phyloP scores from a whole-genome alignment of 192 early-diverging fungal species.

The Jimgerdemannia lactiflua region DNA sequence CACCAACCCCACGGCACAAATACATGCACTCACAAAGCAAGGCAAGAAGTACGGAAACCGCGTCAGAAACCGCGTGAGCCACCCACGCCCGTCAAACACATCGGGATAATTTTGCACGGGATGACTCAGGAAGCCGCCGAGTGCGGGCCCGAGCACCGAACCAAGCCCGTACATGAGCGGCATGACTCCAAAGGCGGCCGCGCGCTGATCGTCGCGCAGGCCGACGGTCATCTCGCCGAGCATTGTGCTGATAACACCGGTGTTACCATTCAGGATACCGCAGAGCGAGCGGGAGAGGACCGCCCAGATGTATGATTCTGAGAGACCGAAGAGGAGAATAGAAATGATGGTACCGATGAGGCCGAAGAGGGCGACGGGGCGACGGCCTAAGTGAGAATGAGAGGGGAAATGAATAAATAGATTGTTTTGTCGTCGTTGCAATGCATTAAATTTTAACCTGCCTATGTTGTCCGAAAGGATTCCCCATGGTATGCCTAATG shows the following conservation, averaged over 20 bases:
- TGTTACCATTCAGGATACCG: constrained; percentile 63
- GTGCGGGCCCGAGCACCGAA: constrained; percentile 47
- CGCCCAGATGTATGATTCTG: constrained; percentile 45
- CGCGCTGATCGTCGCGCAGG: constrained; percentile 48
- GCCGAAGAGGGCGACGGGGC: constrained; percentile 68
- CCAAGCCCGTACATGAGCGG: constrained; percentile 65
- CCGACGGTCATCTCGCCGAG: constrained; percentile 74
- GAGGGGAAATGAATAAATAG: constrained; percentile 19
- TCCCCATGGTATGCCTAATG: constrained; percentile 52
- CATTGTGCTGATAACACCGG: constrained; percentile 68
- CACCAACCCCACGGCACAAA: constrained; percentile 56
- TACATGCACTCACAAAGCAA: constrained; percentile 51
- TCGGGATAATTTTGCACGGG: constrained; percentile 56
- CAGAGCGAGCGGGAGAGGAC: constrained; percentile 48
- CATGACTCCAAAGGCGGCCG: constrained; percentile 60
- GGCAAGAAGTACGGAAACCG: constrained; percentile 73
- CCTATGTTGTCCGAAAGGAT: constrained; percentile 73
- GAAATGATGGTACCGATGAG: constrained; percentile 65
- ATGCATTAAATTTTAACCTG: too few relatives aligned
- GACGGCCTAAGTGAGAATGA: constrained; percentile 41
- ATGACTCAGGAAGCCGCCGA: constrained; percentile 69
- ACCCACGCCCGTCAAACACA: constrained; percentile 33
- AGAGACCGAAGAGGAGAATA: constrained; percentile 63
- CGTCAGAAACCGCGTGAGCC: constrained; percentile 37
- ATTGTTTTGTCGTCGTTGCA: too few relatives aligned